Conservation (phyloP, 2,329 filamentous ascomycete species). For the Hymenoscyphus fraxineus region DNA sequence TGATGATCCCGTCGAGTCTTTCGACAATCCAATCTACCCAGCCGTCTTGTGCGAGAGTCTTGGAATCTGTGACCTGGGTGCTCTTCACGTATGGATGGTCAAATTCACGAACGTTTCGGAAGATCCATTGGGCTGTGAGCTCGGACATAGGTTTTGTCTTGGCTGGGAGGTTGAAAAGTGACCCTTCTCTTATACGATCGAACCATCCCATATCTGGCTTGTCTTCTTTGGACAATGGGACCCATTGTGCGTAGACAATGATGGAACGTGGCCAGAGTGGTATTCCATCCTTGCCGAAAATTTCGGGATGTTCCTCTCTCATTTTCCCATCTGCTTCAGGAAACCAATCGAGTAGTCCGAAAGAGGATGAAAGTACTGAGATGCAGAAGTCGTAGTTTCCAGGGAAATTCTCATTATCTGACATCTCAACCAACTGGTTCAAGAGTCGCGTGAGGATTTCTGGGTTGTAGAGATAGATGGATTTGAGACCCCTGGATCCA, state of each 20-base stretch:
- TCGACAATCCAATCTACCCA: slow-evolving; percentile 40
- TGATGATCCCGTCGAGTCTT: slow-evolving; percentile 39
- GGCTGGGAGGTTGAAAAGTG: slow-evolving; percentile 32
- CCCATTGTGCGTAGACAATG: slow-evolving; percentile 48
- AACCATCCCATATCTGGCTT: slow-evolving; percentile 40
- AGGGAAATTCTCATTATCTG: slow-evolving; percentile 41
- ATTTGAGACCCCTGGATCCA: slow-evolving; percentile 42
- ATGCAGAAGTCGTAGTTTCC: slow-evolving; percentile 46
- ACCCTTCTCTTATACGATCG: slow-evolving; percentile 36
- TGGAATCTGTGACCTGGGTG: slow-evolving; percentile 43
- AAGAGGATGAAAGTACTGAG: slow-evolving; percentile 42
- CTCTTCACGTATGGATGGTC: slow-evolving; percentile 47
- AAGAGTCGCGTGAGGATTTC: slow-evolving; percentile 39
- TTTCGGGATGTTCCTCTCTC: slow-evolving; percentile 14
- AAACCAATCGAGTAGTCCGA: slow-evolving; percentile 37
- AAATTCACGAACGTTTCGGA: slow-evolving; percentile 44
- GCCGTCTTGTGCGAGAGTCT: slow-evolving; percentile 37
- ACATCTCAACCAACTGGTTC: slow-evolving; percentile 42
- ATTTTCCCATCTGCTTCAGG: slow-evolving; percentile 36
- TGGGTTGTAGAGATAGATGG: slow-evolving; percentile 40
- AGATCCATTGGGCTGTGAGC: slow-evolving; percentile 45
- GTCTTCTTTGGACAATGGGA: slow-evolving; percentile 39
- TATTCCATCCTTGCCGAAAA: slow-evolving; percentile 12
- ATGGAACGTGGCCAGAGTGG: slow-evolving; percentile 39
- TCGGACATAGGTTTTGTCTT: slow-evolving; percentile 42